Base-by-base conservation (phyloP, 2,329 filamentous ascomycete genomes). In the Akanthomyces muscarius region DNA sequence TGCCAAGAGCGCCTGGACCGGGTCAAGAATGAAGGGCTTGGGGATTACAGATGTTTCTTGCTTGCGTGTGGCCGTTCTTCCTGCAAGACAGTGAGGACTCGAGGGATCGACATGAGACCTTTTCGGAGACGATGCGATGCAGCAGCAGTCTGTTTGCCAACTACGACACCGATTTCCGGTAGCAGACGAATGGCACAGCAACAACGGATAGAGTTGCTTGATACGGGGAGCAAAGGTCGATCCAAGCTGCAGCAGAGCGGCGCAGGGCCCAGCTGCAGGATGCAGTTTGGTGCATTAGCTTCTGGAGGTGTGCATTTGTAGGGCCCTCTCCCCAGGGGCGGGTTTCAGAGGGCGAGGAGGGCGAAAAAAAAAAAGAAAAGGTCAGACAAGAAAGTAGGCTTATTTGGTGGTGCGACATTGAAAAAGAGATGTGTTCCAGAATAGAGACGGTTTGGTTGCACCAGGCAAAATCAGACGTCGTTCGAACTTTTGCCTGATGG, bases 171-270 rank as follows among this genome's bases (percentile, higher is more conserved):
- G 36, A 6, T 30, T 5, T 4, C 28, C 28, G 28, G 28, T 30
- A 30, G 1, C 21, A 42, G 38, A 33, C 21, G 52, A 30, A 44
- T 56, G 44, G 55, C 30, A 50, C 14, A 10, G 25, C 47, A 45
- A 52, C 23, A 42, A 51, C 41, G 58, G 25, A 54, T 61, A 47
- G 50, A 61, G 50, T 61, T 61, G 41, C 58, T 61, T 30, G 41
- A 44, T 61, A 53, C 28, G 50, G 58, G 47, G 47, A 53, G 33
- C 13, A 21, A 13, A n/a, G 58, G 58, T 54, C 58, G 58, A 53
- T 61, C 50, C 41, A 25, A 52, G 57, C 44, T 44, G 57, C 57
- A 60, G 57, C 45, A 38, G 42, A 45, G 41, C 50, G 13, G 30
- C 38, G 58, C 28, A 47, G 50, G 50, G 50, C 41, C 41, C 58